Evolutionary conservation across 305 asterid species (phyloP).

Genomic region (Fraxinus angustifolia): DNA sequence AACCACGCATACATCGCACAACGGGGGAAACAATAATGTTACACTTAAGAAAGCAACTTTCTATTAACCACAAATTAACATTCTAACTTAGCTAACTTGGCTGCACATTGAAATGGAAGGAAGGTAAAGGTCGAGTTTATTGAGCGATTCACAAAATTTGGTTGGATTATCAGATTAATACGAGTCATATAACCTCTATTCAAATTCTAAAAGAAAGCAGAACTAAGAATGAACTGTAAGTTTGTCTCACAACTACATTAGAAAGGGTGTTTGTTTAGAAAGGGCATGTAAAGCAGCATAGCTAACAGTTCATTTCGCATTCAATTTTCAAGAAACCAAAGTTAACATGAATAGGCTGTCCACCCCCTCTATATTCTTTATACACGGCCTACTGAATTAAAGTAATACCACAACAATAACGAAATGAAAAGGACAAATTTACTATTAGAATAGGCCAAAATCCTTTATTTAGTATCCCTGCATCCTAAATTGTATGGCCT

Average conservation of each 20-base stretch:
- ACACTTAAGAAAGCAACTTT: not conserved
- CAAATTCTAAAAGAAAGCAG: slow-evolving; percentile 9
- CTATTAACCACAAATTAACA: not conserved
- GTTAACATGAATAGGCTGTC: not conserved
- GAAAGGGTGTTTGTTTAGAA: slow-evolving; percentile 5
- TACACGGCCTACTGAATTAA: not conserved
- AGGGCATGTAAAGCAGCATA: not conserved
- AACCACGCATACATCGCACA: not conserved
- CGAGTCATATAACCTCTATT: not conserved
- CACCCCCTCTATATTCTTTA: not conserved
- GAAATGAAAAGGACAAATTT: slow-evolving; percentile 7
- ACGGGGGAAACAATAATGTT: not conserved
- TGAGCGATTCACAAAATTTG: not conserved
- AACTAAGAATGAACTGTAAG: not conserved
- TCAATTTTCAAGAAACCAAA: slow-evolving; percentile 11
- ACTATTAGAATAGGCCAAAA: not conserved
- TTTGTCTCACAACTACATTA: slow-evolving; percentile 9
- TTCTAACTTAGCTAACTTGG: not conserved
- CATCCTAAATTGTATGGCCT: slow-evolving; percentile 3
- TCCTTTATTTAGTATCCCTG: not conserved
- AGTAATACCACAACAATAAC: not conserved
- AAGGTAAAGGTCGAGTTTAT: not conserved
- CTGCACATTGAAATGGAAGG: not conserved
- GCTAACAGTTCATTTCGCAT: not conserved
- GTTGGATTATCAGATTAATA: not conserved